A percentile compares a stretch with the other conserved stretches of the same genome.
Evolutionary conservation across 2,329 filamentous ascomycete species (phyloP).

Genomic region (Fusarium tricinctum): DNA sequence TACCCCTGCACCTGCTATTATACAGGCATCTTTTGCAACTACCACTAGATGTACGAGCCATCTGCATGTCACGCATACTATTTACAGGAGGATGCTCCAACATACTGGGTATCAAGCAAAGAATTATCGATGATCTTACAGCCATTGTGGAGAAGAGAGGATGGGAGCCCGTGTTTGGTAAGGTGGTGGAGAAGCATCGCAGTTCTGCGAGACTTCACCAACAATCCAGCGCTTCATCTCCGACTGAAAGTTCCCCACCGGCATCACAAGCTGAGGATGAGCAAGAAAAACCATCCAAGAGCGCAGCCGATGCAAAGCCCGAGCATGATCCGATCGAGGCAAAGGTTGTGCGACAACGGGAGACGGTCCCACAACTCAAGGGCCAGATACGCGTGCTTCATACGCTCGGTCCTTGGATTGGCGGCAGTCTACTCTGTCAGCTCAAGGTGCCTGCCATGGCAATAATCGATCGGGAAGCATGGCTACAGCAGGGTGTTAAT

Average conservation of each 20-base stretch:
- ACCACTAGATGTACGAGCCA: slow-evolving; percentile 83
- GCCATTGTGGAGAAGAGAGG: slow-evolving; percentile 75
- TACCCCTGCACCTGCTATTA: slow-evolving; percentile 80
- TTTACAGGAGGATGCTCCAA: slow-evolving; percentile 86
- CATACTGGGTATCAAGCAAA: slow-evolving; percentile 82
- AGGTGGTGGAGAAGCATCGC: slow-evolving; percentile 70
- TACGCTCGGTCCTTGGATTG: slow-evolving; percentile 80
- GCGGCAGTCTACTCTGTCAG: slow-evolving; percentile 77
- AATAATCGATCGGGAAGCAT: slow-evolving; percentile 78
- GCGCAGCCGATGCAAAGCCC: slow-evolving; percentile 45
- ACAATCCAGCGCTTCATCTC: slow-evolving; percentile 45
- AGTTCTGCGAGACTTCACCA: slow-evolving; percentile 60
- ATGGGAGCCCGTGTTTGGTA: slow-evolving; percentile 83
- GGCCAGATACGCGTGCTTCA: slow-evolving; percentile 76
- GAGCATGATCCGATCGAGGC: slow-evolving; percentile 55
- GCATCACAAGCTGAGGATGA: slow-evolving; percentile 47
- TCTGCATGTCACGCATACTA: slow-evolving; percentile 90
- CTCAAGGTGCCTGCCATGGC: slow-evolving; percentile 78
- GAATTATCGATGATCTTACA: slow-evolving; percentile 82
- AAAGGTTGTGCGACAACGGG: slow-evolving; percentile 55
- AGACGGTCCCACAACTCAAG: slow-evolving; percentile 60
- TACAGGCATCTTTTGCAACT: slow-evolving; percentile 82
- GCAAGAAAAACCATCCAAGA: slow-evolving; percentile 34
- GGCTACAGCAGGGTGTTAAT: slow-evolving; percentile 74
- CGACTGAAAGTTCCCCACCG: slow-evolving; percentile 42